Percentiles rank a stretch among this genome's conserved stretches.
Conservation (phyloP, 257 asterid species). For the Forsythia suspensa region DNA sequence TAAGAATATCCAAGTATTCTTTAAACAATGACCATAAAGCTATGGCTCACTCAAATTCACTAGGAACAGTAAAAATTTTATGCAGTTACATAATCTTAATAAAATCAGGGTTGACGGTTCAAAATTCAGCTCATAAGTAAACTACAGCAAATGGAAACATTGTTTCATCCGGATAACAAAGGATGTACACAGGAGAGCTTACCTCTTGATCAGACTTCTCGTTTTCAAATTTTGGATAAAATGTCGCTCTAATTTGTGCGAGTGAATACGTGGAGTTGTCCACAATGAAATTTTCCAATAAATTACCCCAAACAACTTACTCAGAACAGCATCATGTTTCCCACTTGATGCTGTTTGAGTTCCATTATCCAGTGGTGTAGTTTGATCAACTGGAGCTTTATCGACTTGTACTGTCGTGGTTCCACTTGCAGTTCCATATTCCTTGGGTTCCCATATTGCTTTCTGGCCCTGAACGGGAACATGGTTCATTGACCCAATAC, state of each 20-base stretch:
- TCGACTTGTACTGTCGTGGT: slow-evolving; percentile 26
- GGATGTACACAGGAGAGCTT: slow-evolving; percentile 19
- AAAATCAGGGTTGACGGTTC: background rate
- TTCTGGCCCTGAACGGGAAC: slow-evolving; percentile 44
- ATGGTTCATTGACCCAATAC: slow-evolving; percentile 35
- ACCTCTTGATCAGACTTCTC: slow-evolving; percentile 99
- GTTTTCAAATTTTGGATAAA: slow-evolving; percentile 96
- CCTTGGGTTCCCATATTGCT: slow-evolving; percentile 60
- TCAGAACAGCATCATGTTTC: slow-evolving; percentile 42
- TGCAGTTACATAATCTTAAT: slow-evolving; percentile 11
- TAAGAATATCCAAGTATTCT: background rate
- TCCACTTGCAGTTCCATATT: slow-evolving; percentile 66
- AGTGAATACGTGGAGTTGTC: slow-evolving; percentile 70
- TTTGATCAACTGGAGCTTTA: slow-evolving; percentile 37
- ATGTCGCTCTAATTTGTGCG: slow-evolving; percentile 89
- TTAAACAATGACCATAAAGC: slow-evolving; percentile 3
- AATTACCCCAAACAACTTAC: slow-evolving; percentile 54
- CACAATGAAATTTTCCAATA: slow-evolving; percentile 63
- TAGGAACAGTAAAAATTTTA: slow-evolving; percentile 8
- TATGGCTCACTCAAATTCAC: slow-evolving; percentile 2
- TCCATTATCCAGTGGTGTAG: slow-evolving; percentile 20
- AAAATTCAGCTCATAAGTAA: background rate
- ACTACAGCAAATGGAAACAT: background rate
- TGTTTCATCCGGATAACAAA: slow-evolving; percentile 12
- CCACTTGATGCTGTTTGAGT: slow-evolving; percentile 39